Evolutionary conservation across 352 stramenopile genomes (phyloP).

Genomic region (Thraustotheca clavata): DNA sequence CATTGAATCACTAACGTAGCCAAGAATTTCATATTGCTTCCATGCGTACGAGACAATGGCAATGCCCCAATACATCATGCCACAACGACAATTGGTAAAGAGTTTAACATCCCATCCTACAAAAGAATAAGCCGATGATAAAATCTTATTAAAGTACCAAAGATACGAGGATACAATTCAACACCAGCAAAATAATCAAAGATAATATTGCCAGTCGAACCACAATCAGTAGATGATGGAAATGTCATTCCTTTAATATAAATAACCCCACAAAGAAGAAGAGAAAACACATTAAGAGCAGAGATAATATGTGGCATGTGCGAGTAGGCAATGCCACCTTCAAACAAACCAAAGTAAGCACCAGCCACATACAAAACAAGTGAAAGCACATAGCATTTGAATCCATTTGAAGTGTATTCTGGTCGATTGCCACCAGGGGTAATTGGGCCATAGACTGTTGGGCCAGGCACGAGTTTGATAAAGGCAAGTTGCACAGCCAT

Average conservation of each 20-base stretch:
- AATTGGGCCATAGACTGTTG: slow-evolving; percentile 71
- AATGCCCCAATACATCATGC: slow-evolving; percentile 96
- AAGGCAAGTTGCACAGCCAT: slow-evolving; percentile 86
- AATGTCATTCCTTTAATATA: slow-evolving; percentile 87
- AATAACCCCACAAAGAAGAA: slow-evolving; percentile 88
- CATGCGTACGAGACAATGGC: slow-evolving; percentile 87
- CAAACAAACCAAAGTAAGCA: slow-evolving; percentile 47
- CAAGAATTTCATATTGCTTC: slow-evolving; percentile 74
- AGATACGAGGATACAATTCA: slow-evolving; percentile 93
- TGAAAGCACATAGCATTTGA: slow-evolving; percentile 85
- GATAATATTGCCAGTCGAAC: slow-evolving; percentile 86
- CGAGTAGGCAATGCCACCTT: slow-evolving; percentile 80
- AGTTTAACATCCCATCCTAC: slow-evolving; percentile 94
- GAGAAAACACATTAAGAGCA: slow-evolving; percentile 92
- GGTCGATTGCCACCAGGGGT: slow-evolving; percentile 84
- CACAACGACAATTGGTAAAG: slow-evolving; percentile 96
- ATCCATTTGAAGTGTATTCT: slow-evolving; percentile 90
- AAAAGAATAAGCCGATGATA: too few species aligned
- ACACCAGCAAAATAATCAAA: slow-evolving; percentile 97
- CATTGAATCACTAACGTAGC: slow-evolving; percentile 83
- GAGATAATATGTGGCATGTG: slow-evolving; percentile 81
- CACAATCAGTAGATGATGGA: slow-evolving; percentile 84
- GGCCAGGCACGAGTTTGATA: slow-evolving; percentile 86
- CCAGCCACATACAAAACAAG: slow-evolving; percentile 63
- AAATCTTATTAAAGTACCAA: too few species aligned